A percentile compares a stretch with the other conserved stretches of the same genome.
Conservation (phyloP, 2,329 filamentous ascomycete genomes). For the Claviceps cyperi region DNA sequence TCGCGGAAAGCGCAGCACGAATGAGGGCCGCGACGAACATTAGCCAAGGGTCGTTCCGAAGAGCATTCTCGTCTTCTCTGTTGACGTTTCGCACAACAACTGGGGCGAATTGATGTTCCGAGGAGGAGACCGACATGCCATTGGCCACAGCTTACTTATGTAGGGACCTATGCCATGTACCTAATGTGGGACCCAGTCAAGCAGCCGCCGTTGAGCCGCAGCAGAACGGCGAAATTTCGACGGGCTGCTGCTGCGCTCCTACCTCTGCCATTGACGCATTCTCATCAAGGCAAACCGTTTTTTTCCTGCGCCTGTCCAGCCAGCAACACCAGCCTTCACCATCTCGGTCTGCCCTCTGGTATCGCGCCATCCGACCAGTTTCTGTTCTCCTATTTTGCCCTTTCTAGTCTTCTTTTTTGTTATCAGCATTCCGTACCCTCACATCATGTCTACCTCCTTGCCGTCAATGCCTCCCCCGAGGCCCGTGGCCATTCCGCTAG, state of each 20-base stretch:
- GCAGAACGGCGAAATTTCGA: conserved; percentile 4
- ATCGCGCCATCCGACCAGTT: conserved; percentile 11
- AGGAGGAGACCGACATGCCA: no score
- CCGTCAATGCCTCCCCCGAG: conserved; percentile 33
- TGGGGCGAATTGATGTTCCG: not conserved
- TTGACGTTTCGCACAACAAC: not conserved
- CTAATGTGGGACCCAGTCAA: no score
- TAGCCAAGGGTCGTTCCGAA: no score
- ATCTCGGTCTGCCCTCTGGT: conserved; percentile 7
- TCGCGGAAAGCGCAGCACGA: no score
- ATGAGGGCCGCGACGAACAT: no score
- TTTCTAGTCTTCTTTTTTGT: conserved; percentile 11
- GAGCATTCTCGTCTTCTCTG: no score
- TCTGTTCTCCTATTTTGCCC: conserved; percentile 13
- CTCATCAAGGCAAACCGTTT: conserved; percentile 5
- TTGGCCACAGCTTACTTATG: no score
- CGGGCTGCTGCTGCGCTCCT: not conserved
- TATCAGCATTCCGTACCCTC: conserved; percentile 9
- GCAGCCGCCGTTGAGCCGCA: not conserved
- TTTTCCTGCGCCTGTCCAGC: conserved; percentile 16
- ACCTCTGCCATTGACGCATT: not conserved
- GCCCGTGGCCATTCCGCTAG: conserved; percentile 32
- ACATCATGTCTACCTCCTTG: conserved; percentile 30
- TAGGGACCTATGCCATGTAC: no score
- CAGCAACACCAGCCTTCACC: conserved; percentile 4